phyloP scores from a whole-genome alignment of 2,329 filamentous ascomycete genomes.

The Aspergillus jensenii region DNA sequence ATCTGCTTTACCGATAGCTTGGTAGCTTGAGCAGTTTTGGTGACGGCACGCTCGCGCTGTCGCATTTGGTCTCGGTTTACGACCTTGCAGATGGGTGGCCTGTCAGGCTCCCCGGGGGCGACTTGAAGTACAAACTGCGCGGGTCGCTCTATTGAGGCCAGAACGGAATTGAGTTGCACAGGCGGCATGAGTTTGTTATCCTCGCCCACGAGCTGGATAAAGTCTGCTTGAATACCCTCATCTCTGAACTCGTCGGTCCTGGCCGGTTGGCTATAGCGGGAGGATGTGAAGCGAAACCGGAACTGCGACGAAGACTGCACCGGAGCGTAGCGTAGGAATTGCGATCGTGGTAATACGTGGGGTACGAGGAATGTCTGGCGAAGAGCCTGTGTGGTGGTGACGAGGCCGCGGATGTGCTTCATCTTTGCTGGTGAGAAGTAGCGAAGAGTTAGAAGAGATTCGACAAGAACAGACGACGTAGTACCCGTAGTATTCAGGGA shows the following conservation, averaged over 20 bases:
- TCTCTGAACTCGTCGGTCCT: conserved; percentile 26
- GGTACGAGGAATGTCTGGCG: conserved; percentile 31
- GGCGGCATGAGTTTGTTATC: conserved; percentile 32
- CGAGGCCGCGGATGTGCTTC: conserved; percentile 34
- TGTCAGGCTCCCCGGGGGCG: conserved; percentile 27
- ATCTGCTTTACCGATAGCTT: conserved; percentile 64
- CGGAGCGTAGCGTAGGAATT: conserved; percentile 12
- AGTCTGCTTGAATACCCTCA: conserved; percentile 33
- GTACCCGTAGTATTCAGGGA: background rate
- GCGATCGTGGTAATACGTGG: conserved; percentile 13
- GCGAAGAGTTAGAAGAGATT: background rate
- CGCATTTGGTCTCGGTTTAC: conserved; percentile 58
- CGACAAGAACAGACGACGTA: background rate
- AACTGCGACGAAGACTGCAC: conserved; percentile 14
- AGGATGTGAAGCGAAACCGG: conserved; percentile 15
- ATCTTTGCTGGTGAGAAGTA: conserved; percentile 19
- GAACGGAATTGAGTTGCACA: conserved; percentile 27
- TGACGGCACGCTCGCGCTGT: conserved; percentile 43
- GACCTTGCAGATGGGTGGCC: conserved; percentile 68
- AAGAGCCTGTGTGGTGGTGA: conserved; percentile 33
- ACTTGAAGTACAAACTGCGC: conserved; percentile 55
- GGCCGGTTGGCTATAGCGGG: background rate
- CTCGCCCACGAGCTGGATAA: conserved; percentile 37
- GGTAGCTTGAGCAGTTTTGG: conserved; percentile 40
- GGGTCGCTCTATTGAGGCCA: conserved; percentile 50